These are phyloP conservation scores for Cytospora chrysosperma DNA, from an alignment of 2,329 filamentous ascomycete genomes.

Conservation along the genomic window DNA sequence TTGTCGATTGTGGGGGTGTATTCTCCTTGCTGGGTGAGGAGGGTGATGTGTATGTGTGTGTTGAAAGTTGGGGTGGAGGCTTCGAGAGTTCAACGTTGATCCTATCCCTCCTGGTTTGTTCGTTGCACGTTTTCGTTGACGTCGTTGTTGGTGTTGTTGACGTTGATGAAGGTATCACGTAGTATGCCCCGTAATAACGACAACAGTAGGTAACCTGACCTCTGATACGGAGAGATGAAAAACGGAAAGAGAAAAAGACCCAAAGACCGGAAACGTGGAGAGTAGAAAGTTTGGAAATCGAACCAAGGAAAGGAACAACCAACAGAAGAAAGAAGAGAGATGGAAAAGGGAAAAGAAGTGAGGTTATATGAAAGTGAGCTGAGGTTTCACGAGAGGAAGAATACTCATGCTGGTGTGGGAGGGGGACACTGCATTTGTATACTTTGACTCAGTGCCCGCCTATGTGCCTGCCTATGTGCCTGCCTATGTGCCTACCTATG, in stretches of 20 bases:
- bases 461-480: too few species aligned
- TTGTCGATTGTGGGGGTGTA: constrained; percentile 28
- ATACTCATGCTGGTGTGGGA: neutral
- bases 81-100: neutral
- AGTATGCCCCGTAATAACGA: neutral
- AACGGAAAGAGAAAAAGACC: constrained; percentile 3
- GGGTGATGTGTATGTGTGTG: constrained; percentile 11
- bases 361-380: constrained; percentile 16
- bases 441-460: constrained; percentile 10
- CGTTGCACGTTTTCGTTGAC: neutral
- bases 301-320: constrained; percentile 17
- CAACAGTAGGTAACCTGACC: neutral
- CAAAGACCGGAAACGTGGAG: constrained; percentile 17
- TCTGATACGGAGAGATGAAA: constrained; percentile 16
- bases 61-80: neutral
- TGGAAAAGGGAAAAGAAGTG: constrained; percentile 1
- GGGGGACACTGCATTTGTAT: constrained; percentile 8
- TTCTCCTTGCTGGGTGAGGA: neutral
- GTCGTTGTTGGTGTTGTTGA: neutral
- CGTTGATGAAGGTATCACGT: neutral
- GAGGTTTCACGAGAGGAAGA: constrained; percentile 11
- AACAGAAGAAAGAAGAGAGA: constrained; percentile 19
- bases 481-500: too few species aligned
- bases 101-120: neutral
- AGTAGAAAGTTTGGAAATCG: constrained; percentile 15